phyloP scores from a whole-genome alignment of 306 rosid species.

The Ziziphus jujuba region DNA sequence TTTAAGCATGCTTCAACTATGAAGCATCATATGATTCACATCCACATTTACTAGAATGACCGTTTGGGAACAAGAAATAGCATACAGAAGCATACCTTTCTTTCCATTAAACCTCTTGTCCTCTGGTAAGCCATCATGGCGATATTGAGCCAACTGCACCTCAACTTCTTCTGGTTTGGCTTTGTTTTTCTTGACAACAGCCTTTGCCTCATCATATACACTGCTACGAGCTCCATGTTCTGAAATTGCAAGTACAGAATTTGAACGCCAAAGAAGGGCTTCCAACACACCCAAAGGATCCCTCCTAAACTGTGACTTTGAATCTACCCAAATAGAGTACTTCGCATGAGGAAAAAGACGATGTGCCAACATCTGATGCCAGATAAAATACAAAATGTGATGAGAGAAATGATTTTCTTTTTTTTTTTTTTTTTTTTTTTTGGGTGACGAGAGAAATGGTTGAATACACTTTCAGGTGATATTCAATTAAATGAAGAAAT shows the following conservation, averaged over 20 bases:
- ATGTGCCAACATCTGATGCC: constrained; percentile 81
- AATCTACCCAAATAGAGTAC: constrained; percentile 96
- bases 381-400: background rate
- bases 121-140: constrained; percentile 73
- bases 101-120: constrained; percentile 83
- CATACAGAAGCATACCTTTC: constrained; percentile 55
- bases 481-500: background rate
- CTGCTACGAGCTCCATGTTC: constrained; percentile 99
- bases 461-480: constrained; percentile 8
- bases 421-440: too few species aligned
- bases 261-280: constrained; percentile 86
- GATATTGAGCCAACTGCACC: constrained; percentile 78
- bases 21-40: background rate
- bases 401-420: too few species aligned
- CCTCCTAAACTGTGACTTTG: constrained; percentile 95
- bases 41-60: background rate
- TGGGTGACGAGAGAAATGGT: constrained; percentile 19
- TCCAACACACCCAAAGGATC: constrained; percentile 93
- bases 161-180: constrained; percentile 96
- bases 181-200: constrained; percentile 92
- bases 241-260: constrained; percentile 79
- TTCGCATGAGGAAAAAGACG: constrained; percentile 89
- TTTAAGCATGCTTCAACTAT: background rate
- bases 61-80: background rate
- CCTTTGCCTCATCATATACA: constrained; percentile 91